These are phyloP conservation scores for Salix dunnii DNA, from an alignment of 345 rosid genomes.

Conservation along the genomic window DNA sequence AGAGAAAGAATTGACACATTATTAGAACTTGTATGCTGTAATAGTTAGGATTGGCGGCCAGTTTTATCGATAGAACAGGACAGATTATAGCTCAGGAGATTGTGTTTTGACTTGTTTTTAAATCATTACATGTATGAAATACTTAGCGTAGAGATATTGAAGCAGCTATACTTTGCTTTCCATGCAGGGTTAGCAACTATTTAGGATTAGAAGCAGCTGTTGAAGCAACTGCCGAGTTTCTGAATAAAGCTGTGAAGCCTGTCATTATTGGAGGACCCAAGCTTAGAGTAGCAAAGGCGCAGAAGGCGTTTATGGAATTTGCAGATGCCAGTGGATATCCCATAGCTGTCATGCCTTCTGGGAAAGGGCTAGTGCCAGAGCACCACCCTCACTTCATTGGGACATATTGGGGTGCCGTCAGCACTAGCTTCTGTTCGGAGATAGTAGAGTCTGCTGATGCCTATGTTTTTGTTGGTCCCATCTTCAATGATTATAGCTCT, in stretches of 20 bases:
- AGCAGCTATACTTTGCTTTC: not conserved
- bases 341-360: slow-evolving; percentile 63
- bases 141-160: not conserved
- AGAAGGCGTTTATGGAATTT: slow-evolving; percentile 47
- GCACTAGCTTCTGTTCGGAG: slow-evolving; percentile 59
- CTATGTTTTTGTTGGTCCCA: slow-evolving; percentile 69
- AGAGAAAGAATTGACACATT: not conserved
- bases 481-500: slow-evolving; percentile 71
- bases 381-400: slow-evolving; percentile 64
- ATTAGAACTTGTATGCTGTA: too few relatives aligned
- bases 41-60: too few relatives aligned
- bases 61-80: not conserved
- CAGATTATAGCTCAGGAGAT: not conserved
- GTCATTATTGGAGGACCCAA: slow-evolving; percentile 66
- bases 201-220: slow-evolving; percentile 71
- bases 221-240: slow-evolving; percentile 56
- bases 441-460: slow-evolving; percentile 79
- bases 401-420: slow-evolving; percentile 79
- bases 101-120: not conserved
- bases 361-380: slow-evolving; percentile 61
- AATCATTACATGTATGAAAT: not conserved
- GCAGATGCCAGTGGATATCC: slow-evolving; percentile 56
- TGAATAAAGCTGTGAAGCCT: slow-evolving; percentile 75
- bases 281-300: slow-evolving; percentile 56
- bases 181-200: slow-evolving; percentile 59